phyloP scores from a whole-genome alignment of 345 rosid genomes.

The Populus simonii region DNA sequence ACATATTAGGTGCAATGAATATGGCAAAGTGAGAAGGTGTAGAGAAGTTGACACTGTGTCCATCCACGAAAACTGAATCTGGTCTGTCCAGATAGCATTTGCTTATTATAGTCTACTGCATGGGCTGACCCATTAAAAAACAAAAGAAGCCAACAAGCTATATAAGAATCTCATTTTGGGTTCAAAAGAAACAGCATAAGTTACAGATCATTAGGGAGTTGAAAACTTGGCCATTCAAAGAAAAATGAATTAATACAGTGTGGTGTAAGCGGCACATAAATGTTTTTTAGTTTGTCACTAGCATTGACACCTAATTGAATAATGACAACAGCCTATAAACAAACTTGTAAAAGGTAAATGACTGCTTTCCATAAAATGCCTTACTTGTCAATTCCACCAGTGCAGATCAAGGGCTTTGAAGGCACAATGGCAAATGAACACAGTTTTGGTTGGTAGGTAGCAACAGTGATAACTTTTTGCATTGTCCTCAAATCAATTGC shows the following conservation, averaged over 20 bases:
- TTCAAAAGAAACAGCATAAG: background rate
- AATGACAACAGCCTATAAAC: background rate
- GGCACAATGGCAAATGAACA: constrained; percentile 47
- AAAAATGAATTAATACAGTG: background rate
- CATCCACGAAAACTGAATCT: too few species aligned
- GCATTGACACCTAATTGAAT: background rate
- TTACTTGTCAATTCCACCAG: constrained; percentile 58
- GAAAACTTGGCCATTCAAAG: background rate
- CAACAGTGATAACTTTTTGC: constrained; percentile 45
- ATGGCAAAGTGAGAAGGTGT: too few species aligned
- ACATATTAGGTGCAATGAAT: too few species aligned
- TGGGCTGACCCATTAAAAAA: too few species aligned
- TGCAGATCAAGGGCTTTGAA: constrained; percentile 49
- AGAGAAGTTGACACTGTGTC: too few species aligned
- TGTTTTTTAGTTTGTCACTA: background rate
- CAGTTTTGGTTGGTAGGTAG: constrained; percentile 34
- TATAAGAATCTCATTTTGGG: background rate
- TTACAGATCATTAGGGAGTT: background rate
- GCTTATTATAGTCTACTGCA: too few species aligned
- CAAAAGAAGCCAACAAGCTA: too few species aligned
- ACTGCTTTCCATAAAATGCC: constrained; percentile 11
- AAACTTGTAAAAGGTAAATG: background rate
- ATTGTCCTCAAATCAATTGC: constrained; percentile 64
- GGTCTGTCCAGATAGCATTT: too few species aligned
- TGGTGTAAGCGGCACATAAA: background rate